These are phyloP conservation scores for Hericium alpestre DNA, from an alignment of 768 basidiomycete species.

Conservation along the genomic window DNA sequence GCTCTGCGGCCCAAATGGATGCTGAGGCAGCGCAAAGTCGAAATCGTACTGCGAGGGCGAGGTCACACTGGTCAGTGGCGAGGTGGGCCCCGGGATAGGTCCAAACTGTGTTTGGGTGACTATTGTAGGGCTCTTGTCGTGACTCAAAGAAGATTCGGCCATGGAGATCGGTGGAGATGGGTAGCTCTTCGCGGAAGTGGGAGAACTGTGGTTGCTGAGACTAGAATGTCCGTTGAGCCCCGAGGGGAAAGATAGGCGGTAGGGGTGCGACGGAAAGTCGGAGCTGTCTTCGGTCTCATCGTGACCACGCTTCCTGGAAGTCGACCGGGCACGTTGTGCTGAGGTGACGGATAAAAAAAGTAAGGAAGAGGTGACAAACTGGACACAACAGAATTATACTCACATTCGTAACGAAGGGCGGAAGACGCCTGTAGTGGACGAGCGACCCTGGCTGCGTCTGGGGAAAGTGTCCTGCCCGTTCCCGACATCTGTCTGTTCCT, in stretches of 20 bases:
- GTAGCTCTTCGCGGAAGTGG: constrained; percentile 53
- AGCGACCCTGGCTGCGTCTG: constrained; percentile 21
- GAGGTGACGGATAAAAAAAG: constrained; percentile 17
- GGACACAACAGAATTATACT: constrained; percentile 9
- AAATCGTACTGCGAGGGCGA: constrained; percentile 13
- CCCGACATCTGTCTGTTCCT: constrained; percentile 18
- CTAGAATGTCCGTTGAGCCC: constrained; percentile 24
- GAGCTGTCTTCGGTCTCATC: constrained; percentile 53
- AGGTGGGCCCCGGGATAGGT: constrained; percentile 10
- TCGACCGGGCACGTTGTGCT: constrained; percentile 63
- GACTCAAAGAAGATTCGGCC: constrained; percentile 30
- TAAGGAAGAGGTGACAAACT: not conserved
- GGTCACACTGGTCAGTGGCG: constrained; percentile 4
- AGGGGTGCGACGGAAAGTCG: constrained; percentile 18
- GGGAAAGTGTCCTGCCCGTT: constrained; percentile 19
- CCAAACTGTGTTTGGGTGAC: constrained; percentile 30
- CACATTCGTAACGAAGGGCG: constrained; percentile 23
- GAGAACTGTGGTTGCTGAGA: constrained; percentile 65
- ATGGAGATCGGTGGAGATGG: constrained; percentile 58
- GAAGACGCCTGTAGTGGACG: constrained; percentile 16
- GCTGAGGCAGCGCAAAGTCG: constrained; percentile 7
- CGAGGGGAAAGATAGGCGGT: constrained; percentile 17
- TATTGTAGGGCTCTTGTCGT: constrained; percentile 48
- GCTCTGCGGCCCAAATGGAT: constrained; percentile 1
- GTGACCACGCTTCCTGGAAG: constrained; percentile 62